These are phyloP conservation scores for Plectranthus barbatus DNA, from an alignment of 257 asterid species.

Conservation along the genomic window DNA sequence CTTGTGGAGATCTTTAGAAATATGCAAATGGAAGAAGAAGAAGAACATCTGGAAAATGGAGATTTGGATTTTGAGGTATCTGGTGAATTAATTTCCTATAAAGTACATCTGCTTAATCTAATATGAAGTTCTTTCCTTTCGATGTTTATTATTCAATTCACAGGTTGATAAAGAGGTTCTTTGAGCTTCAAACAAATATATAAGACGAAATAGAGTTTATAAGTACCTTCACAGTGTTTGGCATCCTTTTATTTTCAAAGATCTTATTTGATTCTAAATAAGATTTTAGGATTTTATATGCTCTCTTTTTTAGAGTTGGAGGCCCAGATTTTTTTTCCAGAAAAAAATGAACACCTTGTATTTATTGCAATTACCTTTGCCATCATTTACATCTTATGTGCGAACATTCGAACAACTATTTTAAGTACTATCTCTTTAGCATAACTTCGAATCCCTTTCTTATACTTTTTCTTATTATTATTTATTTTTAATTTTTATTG, in stretches of 20 bases:
- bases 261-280: not conserved
- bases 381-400: not conserved
- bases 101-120: not conserved
- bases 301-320: not conserved
- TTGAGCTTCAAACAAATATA: not conserved
- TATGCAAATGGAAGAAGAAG: slow-evolving; percentile 79
- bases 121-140: not conserved
- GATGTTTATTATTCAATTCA: not conserved
- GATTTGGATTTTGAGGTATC: slow-evolving; percentile 74
- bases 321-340: not conserved
- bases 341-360: not conserved
- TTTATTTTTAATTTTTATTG: too few relatives aligned
- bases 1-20: slow-evolving; percentile 73
- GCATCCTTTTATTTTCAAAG: not conserved
- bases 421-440: too few relatives aligned
- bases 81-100: not conserved
- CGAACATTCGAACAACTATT: not conserved
- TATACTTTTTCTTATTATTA: not conserved
- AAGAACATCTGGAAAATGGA: slow-evolving; percentile 69
- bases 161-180: not conserved
- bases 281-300: not conserved
- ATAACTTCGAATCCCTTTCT: not conserved
- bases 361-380: not conserved
- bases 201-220: not conserved
- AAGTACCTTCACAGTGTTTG: not conserved